Evolutionary conservation across 2,329 filamentous ascomycete genomes (phyloP), one percentile per base, ranked within the genome.

Genomic region (Dactylellina leptospora): DNA sequence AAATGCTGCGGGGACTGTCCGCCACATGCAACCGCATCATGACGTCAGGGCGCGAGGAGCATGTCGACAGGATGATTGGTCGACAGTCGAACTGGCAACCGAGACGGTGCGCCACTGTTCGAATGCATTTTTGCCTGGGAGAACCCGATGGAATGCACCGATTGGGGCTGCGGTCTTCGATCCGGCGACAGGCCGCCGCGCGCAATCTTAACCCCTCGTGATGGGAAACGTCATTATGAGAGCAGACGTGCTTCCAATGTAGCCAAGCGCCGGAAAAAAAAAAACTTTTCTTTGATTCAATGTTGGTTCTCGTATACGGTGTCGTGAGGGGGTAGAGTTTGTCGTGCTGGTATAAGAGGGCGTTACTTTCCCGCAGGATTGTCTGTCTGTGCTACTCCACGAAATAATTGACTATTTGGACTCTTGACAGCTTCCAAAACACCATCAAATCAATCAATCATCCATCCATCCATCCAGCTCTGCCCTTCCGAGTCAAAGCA

Each of bases 141-240:
- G 42, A 36, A 54, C 27, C 47, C 44, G 59, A 36, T 63, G 59
- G 59, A 63, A 63, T 63, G 59, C 38, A 16, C 47, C 47, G 59
- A 23, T 42, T 18, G 30, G 40, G 22, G 10, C 45, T n/a, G 45
- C 45, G 25, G 23, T 11, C 20, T n/a, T 13, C n/a, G 45, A 5
- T 48, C 50, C 28, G 50, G 27, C 50, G 28, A 38, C 28, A 36
- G 28, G 18, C 28, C 18, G 50, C n/a, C 6, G 36, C 11, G 45
- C 16, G 11, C 22, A 38, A 18, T 23, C 5, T 40, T 18, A 3
- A 9, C 23, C 13, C 11, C 33, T 16, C 18, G 55, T 54, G 51
- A 58, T 66, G 28, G 4, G 33, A 53, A 58, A 71, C 66, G 66
- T 71, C 66, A 71, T 71, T 53, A 71, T 71, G 66, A 71, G 56